These are phyloP conservation scores for Melanogaster broomeanus DNA, from an alignment of 768 basidiomycete species.

Conservation along the genomic window DNA sequence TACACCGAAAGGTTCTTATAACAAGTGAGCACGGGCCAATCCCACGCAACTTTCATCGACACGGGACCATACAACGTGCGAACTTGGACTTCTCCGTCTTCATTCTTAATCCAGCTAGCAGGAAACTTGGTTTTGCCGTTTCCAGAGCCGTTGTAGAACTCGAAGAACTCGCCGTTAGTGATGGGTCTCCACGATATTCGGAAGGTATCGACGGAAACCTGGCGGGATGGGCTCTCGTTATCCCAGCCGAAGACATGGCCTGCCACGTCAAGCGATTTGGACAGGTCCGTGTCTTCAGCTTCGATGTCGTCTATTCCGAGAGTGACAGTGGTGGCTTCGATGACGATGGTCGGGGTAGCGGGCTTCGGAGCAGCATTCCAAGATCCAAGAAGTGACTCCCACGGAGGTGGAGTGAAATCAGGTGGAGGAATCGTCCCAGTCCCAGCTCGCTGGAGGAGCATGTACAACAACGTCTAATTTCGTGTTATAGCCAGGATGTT, in stretches of 20 bases:
- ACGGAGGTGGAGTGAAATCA: constrained; percentile 73
- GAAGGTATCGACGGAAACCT: constrained; percentile 66
- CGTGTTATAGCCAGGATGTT: constrained; percentile 3
- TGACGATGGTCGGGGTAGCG: constrained; percentile 44
- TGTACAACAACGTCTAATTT: constrained; percentile 81
- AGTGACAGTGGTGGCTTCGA: constrained; percentile 59
- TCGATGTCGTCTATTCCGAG: constrained; percentile 88
- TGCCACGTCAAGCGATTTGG: constrained; percentile 38
- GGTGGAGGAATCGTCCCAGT: constrained; percentile 77
- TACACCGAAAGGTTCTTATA: constrained; percentile 79
- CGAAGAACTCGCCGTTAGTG: constrained; percentile 84
- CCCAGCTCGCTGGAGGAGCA: constrained; percentile 84
- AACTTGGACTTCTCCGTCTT: constrained; percentile 45
- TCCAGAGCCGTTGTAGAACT: constrained; percentile 53
- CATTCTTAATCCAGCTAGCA: constrained; percentile 24
- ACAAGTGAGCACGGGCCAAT: constrained; percentile 87
- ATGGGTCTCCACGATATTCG: constrained; percentile 83
- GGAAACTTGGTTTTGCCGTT: constrained; percentile 42
- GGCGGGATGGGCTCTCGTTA: constrained; percentile 77
- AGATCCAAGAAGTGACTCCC: constrained; percentile 50
- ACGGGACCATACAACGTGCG: constrained; percentile 89
- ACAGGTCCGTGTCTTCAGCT: constrained; percentile 51
- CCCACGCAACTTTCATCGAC: constrained; percentile 66
- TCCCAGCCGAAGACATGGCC: constrained; percentile 92
- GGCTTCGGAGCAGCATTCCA: constrained; percentile 52